These are phyloP conservation scores for Globisporangium orthogonon DNA, from an alignment of 352 stramenopile species.

Conservation along the genomic window DNA sequence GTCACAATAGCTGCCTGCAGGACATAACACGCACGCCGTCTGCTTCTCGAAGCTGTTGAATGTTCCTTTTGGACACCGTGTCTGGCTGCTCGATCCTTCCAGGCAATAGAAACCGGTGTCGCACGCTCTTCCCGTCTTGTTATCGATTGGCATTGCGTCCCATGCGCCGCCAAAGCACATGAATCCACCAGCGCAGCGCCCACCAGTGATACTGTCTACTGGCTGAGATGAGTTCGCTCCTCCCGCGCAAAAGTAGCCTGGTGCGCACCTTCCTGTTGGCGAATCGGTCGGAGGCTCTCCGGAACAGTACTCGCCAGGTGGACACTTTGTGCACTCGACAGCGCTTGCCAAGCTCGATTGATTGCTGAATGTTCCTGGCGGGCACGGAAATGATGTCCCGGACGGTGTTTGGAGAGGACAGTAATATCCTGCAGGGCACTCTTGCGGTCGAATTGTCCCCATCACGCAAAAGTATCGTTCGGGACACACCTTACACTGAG, in stretches of 20 bases:
- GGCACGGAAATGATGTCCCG: slow-evolving; percentile 44
- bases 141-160: slow-evolving; percentile 42
- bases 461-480: slow-evolving; percentile 61
- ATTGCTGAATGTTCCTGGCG: slow-evolving; percentile 56
- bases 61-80: slow-evolving; percentile 56
- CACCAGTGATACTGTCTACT: slow-evolving; percentile 36
- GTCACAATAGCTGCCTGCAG: slow-evolving; percentile 59
- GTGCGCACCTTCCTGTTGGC: slow-evolving; percentile 51
- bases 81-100: slow-evolving; percentile 36
- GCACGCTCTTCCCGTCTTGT: slow-evolving; percentile 43
- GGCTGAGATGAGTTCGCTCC: slow-evolving; percentile 33
- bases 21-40: slow-evolving; percentile 37
- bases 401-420: slow-evolving; percentile 54
- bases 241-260: slow-evolving; percentile 62
- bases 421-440: slow-evolving; percentile 72
- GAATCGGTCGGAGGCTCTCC: slow-evolving; percentile 38
- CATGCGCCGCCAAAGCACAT: slow-evolving; percentile 61
- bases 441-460: slow-evolving; percentile 27
- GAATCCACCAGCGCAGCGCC: slow-evolving; percentile 41
- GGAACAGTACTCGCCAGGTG: slow-evolving; percentile 77
- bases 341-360: slow-evolving; percentile 24
- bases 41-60: slow-evolving; percentile 59
- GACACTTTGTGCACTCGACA: slow-evolving; percentile 45
- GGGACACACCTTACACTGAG: slow-evolving; percentile 66
- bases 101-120: slow-evolving; percentile 66